Base-by-base conservation (phyloP, 371 early-diverging fungal genomes). In the Mortierella sp. region DNA sequence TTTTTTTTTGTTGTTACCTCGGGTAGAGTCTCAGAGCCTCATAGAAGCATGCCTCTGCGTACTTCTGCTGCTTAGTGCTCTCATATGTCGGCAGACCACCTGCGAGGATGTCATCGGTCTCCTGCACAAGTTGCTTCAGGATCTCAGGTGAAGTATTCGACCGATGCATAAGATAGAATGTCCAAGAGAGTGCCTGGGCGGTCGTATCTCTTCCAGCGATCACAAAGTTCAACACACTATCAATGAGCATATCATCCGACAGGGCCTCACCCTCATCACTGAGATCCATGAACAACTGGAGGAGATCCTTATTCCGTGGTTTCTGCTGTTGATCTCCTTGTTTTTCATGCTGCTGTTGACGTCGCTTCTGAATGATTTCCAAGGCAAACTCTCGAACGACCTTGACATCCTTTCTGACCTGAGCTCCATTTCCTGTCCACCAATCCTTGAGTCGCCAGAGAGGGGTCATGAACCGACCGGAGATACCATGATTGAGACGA, bases 1-100 rank as follows among this genome's bases (percentile, higher is more conserved):
- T n/a, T n/a, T n/a, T n/a, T n/a, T n/a, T n/a, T n/a, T n/a, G n/a
- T n/a, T n/a, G n/a, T n/a, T 34, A 34, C 37, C 89, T 84, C 6
- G 93, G 92, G 67, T 91, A 83, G 6, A 89, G 80, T 0, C 93
- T 81, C 27, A 94, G 73, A 3, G 87, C 79, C 73, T 94, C 94
- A 24, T 81, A 81, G 58, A 84, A 82, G 50, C 73, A 72, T n/a
- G 73, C 73, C 46, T 72, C 73, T 2, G 67, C 59, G 23, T 54
- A 72, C 44, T 62, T 66, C 41, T 60, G 61, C n/a, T 47, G 30
- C 46, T 66, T 66, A 32, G 51, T 57, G 3, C 44, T 53, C 30
- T 72, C 73, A 30, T 72, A 72, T 3, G 73, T 58, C 15, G 73
- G 73, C 8, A 37, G 47, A 2, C 26, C 46, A 3, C 60, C 66